phyloP scores from a whole-genome alignment of 2,329 filamentous ascomycete species.

The Paraphaeosphaeria sporulosa region DNA sequence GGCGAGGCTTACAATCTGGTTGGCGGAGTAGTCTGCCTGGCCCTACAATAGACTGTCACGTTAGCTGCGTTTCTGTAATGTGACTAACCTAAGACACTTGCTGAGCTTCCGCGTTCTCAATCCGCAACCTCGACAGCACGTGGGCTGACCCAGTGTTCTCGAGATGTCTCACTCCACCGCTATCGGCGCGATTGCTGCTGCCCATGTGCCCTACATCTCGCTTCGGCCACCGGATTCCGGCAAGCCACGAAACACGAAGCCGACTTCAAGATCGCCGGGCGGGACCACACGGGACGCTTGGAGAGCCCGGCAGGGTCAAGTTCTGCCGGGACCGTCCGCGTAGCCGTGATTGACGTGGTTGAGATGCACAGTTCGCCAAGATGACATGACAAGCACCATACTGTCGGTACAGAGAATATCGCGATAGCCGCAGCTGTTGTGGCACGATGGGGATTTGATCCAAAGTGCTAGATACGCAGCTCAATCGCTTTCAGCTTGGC shows the following conservation, averaged over 20 bases:
- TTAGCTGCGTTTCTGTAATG: background rate
- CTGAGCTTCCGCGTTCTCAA: constrained; percentile 7
- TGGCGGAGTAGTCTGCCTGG: background rate
- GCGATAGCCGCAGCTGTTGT: constrained; percentile 9
- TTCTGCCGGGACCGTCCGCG: background rate
- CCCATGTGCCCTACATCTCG: background rate
- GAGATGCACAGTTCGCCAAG: constrained; percentile 5
- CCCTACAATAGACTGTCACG: background rate
- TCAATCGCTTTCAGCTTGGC: background rate
- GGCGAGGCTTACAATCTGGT: constrained; percentile 1
- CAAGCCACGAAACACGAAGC: constrained; percentile 6
- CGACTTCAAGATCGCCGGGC: constrained; percentile 9
- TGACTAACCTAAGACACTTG: constrained; percentile 1
- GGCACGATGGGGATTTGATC: background rate
- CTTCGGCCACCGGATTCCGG: constrained; percentile 1
- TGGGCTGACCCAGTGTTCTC: background rate
- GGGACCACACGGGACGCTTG: background rate
- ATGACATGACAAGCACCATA: constrained; percentile 5
- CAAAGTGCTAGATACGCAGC: background rate
- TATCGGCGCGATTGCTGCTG: constrained; percentile 3
- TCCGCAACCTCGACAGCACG: constrained; percentile 6
- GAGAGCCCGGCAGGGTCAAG: constrained; percentile 4
- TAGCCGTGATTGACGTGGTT: background rate
- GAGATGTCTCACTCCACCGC: constrained; percentile 8
- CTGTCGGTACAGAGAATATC: constrained; percentile 4